Conservation (phyloP, 371 early-diverging fungal species). For the Mucor irregularis region DNA sequence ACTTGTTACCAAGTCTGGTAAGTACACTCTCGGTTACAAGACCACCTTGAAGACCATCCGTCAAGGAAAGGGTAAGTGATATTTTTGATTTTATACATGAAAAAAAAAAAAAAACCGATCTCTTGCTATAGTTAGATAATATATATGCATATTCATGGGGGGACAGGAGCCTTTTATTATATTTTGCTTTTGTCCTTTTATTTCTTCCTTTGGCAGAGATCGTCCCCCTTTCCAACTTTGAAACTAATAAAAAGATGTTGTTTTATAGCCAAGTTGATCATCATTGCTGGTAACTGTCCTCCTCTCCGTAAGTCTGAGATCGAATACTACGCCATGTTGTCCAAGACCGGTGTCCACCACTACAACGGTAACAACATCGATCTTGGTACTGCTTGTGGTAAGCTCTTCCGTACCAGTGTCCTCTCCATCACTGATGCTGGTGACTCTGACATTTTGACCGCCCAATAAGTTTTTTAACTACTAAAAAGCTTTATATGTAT, state of each 20-base stretch:
- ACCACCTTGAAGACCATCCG: slow-evolving; percentile 96
- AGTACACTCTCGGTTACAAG: slow-evolving; percentile 97
- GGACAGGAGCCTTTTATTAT: slow-evolving; percentile 24
- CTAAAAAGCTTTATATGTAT: not conserved
- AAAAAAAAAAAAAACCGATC: not conserved
- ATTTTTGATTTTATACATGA: not conserved
- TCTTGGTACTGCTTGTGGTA: slow-evolving; percentile 99
- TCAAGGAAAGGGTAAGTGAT: slow-evolving; percentile 88
- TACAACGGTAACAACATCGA: slow-evolving; percentile 98
- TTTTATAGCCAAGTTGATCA: slow-evolving; percentile 90
- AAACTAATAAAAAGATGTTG: slow-evolving; percentile 2
- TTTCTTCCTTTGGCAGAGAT: slow-evolving; percentile 32
- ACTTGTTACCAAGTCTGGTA: slow-evolving; percentile 99
- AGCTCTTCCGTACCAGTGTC: slow-evolving; percentile 91
- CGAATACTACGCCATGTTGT: slow-evolving; percentile 99
- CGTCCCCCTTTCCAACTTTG: slow-evolving; percentile 33
- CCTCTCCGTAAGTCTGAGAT: slow-evolving; percentile 99
- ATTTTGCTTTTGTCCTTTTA: slow-evolving; percentile 14
- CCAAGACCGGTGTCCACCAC: slow-evolving; percentile 99
- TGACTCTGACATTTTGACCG: slow-evolving; percentile 77
- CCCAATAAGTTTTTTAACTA: slow-evolving; percentile 35
- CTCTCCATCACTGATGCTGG: slow-evolving; percentile 98
- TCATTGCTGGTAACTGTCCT: slow-evolving; percentile 98
- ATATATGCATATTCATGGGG: slow-evolving; percentile 12
- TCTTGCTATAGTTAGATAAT: too few relatives aligned